Base-by-base conservation (phyloP, 2,329 filamentous ascomycete species). In the Mycosphaerella arachidis region DNA sequence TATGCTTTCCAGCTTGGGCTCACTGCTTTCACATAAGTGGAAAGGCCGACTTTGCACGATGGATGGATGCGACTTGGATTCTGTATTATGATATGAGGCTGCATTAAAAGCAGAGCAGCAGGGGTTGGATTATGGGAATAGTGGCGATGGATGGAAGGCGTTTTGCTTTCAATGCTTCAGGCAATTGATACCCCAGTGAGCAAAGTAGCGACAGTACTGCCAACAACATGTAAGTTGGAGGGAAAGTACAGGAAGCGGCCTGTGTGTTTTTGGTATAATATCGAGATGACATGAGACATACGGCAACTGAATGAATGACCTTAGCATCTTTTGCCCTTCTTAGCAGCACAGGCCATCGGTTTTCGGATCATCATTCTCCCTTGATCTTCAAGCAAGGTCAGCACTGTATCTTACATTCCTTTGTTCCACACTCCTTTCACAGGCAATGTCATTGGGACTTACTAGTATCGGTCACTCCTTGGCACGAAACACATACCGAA, bases 1-100 rank as follows among this genome's bases (percentile, higher is more conserved):
- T 72, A 70, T 55, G 58, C 55, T 18, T 30, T 68, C 63, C 63
- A 66, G 57, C 59, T 72, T n/a, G 68, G 68, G 64, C 58, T 69
- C 27, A 29, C 30, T 20, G 50, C 27, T 35, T 35, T 30, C 45
- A 13, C 27, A 3, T 8, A 18, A 52, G 30, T 35, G 12, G 6
- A 16, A n/a, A 12, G n/a, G n/a, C 16, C 29, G 46, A 50, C 29
- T 50, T 29, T 50, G 46, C 29, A 29, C 16, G 29, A 50, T 30
- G 29, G 20, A 20, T 6, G 46, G 20, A 4, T 13, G 18, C 20
- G 13, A 29, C 4, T 12, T 6, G 24, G 46, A 9, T 12, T 30
- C 6, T 9, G 20, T 29, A 27, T 50, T 27, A 50, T 29, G 27
- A 35, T 18, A 35, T 51, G 48, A 18, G 3, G 30, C 50, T 52